Evolutionary conservation across 1,284 basidiomycete genomes (phyloP), one percentile per base, ranked within the genome.

Genomic region (Phylloboletellus chloephorus): DNA sequence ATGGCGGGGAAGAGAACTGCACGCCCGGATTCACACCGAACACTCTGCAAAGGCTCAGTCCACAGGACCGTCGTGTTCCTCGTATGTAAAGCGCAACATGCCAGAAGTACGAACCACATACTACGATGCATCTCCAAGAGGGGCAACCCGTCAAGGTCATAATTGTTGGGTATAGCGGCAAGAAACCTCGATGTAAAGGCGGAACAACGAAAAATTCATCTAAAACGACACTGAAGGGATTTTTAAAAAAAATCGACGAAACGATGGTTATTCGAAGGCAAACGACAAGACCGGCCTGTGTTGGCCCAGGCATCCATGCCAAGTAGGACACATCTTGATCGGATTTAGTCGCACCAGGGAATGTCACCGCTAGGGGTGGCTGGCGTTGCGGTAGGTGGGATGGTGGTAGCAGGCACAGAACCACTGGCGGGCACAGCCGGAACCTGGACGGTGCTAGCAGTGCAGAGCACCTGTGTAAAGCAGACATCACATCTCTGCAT

Each of bases 261-360:
- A 25, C 31, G 16, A 28, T 10, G n/a, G n/a, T n/a, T n/a, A n/a
- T 23, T n/a, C 16, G 13, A 28, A 37, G 35, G 30, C 19, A 39
- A 46, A 57, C 39, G 39, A 57, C 57, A 58, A 52, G 58, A 38
- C 55, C 58, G 28, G 60, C 54, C 48, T 52, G 55, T 49, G 43
- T 52, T 37, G 31, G 35, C 58, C 44, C 38, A 43, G 38, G 30
- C 37, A 25, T 34, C 25, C 41, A 19, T 22, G 33, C 36, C 26
- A 26, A 31, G 32, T 11, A 30, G 20, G 20, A 23, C 6, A n/a
- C n/a, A n/a, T 13, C 15, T 2, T 13, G 22, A 24, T 38, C 28
- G 21, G n/a, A 35, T 22, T 36, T 77, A 72, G 44, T 83, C 78
- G 63, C 81, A 82, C 56, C 54, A 82, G 33, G 79, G 78, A 30